Evolutionary conservation across 2,329 filamentous ascomycete species (phyloP).

Genomic region (Nakataea oryzae): DNA sequence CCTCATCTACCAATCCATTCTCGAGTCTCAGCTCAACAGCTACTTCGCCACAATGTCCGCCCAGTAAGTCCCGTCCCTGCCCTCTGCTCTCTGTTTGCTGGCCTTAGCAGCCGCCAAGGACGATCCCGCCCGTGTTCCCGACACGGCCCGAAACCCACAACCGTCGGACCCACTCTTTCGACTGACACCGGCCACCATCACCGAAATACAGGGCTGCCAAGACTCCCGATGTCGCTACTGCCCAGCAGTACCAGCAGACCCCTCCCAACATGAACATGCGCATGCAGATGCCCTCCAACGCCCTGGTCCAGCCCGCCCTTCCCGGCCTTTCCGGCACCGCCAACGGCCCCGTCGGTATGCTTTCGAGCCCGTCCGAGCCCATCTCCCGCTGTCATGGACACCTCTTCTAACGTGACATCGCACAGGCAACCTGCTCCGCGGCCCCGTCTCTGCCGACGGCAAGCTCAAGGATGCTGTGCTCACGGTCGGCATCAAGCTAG

Average conservation of each 20-base stretch:
- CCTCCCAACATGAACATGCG: conserved; percentile 1
- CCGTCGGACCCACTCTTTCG: neutral
- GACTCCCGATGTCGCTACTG: conserved; percentile 1
- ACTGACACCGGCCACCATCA: neutral
- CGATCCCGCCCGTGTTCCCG: neutral
- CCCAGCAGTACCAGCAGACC: conserved; percentile 3
- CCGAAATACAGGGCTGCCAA: neutral
- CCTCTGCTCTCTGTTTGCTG: too few species aligned
- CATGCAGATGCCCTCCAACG: conserved; percentile 3
- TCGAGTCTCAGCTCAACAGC: neutral
- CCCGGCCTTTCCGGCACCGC: conserved; percentile 24
- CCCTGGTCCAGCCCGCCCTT: conserved; percentile 13
- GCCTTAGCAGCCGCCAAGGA: neutral
- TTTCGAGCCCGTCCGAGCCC: neutral
- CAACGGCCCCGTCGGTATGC: conserved; percentile 19
- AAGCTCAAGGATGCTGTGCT: conserved; percentile 47
- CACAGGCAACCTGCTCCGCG: conserved; percentile 43
- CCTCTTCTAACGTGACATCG: neutral
- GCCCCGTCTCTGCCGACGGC: conserved; percentile 44
- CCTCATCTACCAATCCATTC: neutral
- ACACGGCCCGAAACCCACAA: neutral
- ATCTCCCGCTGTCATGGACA: neutral
- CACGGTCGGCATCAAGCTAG: conserved; percentile 52
- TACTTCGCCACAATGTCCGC: conserved; percentile 4
- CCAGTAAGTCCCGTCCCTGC: neutral